These are phyloP conservation scores for Cystoderma amianthinum DNA, from an alignment of 768 basidiomycete species.

Conservation along the genomic window DNA sequence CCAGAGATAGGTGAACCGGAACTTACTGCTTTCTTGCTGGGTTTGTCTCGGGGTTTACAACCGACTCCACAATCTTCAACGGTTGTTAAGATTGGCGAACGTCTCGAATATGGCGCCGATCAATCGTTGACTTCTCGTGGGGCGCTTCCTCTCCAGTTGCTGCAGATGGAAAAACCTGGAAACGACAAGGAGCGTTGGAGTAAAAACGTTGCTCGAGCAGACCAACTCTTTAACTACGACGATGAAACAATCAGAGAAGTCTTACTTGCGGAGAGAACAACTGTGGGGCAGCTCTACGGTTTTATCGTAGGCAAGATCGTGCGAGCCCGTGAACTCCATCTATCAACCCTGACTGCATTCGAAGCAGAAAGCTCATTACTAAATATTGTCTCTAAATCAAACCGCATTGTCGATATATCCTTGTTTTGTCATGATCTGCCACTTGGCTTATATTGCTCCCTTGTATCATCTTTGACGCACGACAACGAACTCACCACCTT, in stretches of 20 bases:
- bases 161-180: conserved; percentile 38
- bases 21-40: conserved; percentile 52
- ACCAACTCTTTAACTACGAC: conserved; percentile 48
- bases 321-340: conserved; percentile 59
- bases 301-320: conserved; percentile 62
- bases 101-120: conserved; percentile 47
- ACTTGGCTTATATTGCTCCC: conserved; percentile 54
- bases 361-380: conserved; percentile 27
- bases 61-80: conserved; percentile 23
- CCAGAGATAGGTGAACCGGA: conserved; percentile 46
- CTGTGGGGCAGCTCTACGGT: conserved; percentile 70
- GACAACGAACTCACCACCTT: conserved; percentile 50
- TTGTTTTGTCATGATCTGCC: conserved; percentile 63
- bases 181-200: conserved; percentile 36
- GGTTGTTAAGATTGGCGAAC: conserved; percentile 46
- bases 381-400: conserved; percentile 42
- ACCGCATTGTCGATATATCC: conserved; percentile 51
- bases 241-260: conserved; percentile 50
- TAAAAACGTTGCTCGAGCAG: conserved; percentile 34
- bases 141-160: conserved; percentile 34
- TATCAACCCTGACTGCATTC: conserved; percentile 42
- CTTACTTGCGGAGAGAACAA: conserved; percentile 63
- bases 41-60: conserved; percentile 35
- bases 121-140: conserved; percentile 19
- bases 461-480: conserved; percentile 51